Conservation (phyloP, 2,329 filamentous ascomycete species). For the Clarireedia hainanense region DNA sequence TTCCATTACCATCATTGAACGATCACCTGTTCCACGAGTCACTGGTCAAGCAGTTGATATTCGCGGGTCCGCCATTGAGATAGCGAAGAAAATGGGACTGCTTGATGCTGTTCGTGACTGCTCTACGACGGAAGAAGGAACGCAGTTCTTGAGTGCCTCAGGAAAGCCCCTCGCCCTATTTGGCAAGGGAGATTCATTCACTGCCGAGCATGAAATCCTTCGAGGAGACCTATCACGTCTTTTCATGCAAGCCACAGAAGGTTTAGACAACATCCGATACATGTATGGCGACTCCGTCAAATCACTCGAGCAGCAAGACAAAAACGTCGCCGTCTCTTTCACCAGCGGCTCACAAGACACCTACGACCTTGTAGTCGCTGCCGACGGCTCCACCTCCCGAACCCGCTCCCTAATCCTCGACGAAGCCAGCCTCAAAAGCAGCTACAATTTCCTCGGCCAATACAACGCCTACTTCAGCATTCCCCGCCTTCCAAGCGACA, state of each 20-base stretch:
- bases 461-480: slow-evolving; percentile 38
- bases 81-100: slow-evolving; percentile 34
- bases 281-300: slow-evolving; percentile 34
- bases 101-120: slow-evolving; percentile 33
- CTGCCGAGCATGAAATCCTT: slow-evolving; percentile 38
- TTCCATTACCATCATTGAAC: slow-evolving; percentile 35
- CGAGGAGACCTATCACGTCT: slow-evolving; percentile 35
- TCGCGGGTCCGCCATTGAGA: slow-evolving; percentile 33
- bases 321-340: slow-evolving; percentile 34
- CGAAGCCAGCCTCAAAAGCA: slow-evolving; percentile 31
- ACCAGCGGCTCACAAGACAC: slow-evolving; percentile 30
- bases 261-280: slow-evolving; percentile 22
- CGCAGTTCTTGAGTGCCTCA: slow-evolving; percentile 34
- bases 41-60: slow-evolving; percentile 48
- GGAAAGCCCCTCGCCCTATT: slow-evolving; percentile 33
- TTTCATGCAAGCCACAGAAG: slow-evolving; percentile 31
- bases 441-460: slow-evolving; percentile 24
- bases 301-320: slow-evolving; percentile 29
- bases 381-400: slow-evolving; percentile 39
- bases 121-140: slow-evolving; percentile 35
- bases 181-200: slow-evolving; percentile 32
- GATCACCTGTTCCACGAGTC: slow-evolving; percentile 34
- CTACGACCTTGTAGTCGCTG: slow-evolving; percentile 43
- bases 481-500: slow-evolving; percentile 32
- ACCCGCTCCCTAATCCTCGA: slow-evolving; percentile 38